Evolutionary conservation across 176 grass and related monocot genomes (phyloP), one percentile per base, ranked within the genome.

Genomic region (Musa schizocarpa): DNA sequence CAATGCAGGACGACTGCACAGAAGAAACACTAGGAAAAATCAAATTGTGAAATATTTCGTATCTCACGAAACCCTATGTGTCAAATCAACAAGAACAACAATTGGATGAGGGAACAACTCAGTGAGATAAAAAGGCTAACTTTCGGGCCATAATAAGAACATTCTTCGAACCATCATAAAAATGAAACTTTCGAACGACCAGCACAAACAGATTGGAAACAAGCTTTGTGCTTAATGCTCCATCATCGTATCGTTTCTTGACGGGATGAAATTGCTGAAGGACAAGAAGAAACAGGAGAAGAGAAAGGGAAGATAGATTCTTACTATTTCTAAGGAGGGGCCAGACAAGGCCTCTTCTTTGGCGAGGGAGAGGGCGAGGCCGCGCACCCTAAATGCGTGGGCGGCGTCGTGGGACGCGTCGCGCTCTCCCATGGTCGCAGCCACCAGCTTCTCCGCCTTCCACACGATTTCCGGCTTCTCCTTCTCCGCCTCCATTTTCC

Each of bases 371-470:
- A 97, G 88, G 21, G 94, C 90, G 71, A 97, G 88, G 84, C 90
- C 88, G 11, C 90, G 90, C 29, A 97, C 94, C 14, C 94, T 86
- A 71, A 93, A 82, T 71, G 88, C 94, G 79, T 97, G 94, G 1
- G 88, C 88, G 52, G 90, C 90, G 71, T 93, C 94, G 88, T 98
- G 94, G 19, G 94, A 98, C 53, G 88, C 90, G 77, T 98, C 90
- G 56, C 90, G 90, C 10, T 88, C 86, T 13, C 61, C 52, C 90
- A 98, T 98, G 56, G 85, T 80, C 75, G 82, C 77, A 75, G 75
- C 90, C 79, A 87, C 86, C 73, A 91, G 78, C 80, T 82, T 78
- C 90, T 98, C 94, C 13, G 94, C 90, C 24, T 69, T 82, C 63
- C 82, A 74, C 80, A 85, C 88, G 52, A 82, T 85, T 71, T 53